A percentile compares a stretch with the other conserved stretches of the same genome.
phyloP scores from a whole-genome alignment of 23 red algal genomes.

The Pyropia yezoensis region DNA sequence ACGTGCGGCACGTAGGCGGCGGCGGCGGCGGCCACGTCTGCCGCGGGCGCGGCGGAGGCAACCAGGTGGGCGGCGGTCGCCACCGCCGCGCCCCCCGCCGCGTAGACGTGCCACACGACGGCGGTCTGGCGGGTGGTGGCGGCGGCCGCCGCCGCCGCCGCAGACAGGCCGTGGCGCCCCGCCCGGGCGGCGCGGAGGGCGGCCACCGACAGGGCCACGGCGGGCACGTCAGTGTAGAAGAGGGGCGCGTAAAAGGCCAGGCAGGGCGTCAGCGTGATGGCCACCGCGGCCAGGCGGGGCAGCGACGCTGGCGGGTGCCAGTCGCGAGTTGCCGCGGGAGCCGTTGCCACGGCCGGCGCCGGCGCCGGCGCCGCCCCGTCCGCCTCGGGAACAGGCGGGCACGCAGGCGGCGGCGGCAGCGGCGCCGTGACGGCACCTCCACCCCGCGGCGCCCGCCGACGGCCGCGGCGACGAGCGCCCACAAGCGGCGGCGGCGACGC shows the following conservation, averaged over 20 bases:
- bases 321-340: not conserved
- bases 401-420: no score
- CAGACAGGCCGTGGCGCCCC: constrained; percentile 6
- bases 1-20: not conserved
- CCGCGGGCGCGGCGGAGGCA: not conserved
- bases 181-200: constrained; percentile 4
- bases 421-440: no score
- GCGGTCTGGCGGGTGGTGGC: constrained; percentile 32
- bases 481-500: no score
- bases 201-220: constrained; percentile 13
- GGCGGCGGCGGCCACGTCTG: not conserved
- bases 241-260: constrained; percentile 43
- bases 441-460: no score
- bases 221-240: constrained; percentile 55
- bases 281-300: constrained; percentile 1
- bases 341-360: no score
- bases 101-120: constrained; percentile 42
- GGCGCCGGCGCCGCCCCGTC: no score
- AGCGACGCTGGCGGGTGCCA: not conserved
- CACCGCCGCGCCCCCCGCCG: constrained; percentile 3
- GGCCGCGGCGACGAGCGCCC: no score
- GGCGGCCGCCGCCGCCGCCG: constrained; percentile 13
- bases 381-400: no score
- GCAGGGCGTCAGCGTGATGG: constrained; percentile 34
- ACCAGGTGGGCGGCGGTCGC: not conserved